phyloP scores from a whole-genome alignment of 2,329 filamentous ascomycete genomes.

The Sodiomyces alkalinus region DNA sequence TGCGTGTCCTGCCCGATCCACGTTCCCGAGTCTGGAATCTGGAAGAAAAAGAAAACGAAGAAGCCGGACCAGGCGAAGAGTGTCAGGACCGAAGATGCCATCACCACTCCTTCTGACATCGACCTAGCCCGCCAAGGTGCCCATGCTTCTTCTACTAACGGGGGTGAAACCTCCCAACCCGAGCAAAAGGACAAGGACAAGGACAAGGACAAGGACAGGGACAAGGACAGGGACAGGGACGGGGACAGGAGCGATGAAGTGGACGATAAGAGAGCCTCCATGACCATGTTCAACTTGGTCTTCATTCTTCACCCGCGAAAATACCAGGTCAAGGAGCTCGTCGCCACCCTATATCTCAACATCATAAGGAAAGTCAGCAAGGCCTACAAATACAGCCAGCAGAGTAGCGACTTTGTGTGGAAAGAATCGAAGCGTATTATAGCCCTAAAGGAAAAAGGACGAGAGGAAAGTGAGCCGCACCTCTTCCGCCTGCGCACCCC shows the following conservation, averaged over 20 bases:
- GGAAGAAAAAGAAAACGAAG: conserved; percentile 49
- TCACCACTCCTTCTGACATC: conserved; percentile 10
- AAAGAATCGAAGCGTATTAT: conserved; percentile 77
- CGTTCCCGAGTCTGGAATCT: conserved; percentile 61
- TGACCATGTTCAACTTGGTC: conserved; percentile 97
- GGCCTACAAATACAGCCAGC: conserved; percentile 83
- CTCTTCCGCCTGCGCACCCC: no score
- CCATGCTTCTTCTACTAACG: conserved; percentile 12
- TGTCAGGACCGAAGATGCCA: conserved; percentile 13
- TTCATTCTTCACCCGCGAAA: conserved; percentile 76
- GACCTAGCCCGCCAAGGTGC: conserved; percentile 11
- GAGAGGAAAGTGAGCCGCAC: conserved; percentile 42
- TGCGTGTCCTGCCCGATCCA: conserved; percentile 77
- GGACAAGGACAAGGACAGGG: conserved; percentile 22
- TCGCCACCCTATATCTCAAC: conserved; percentile 68
- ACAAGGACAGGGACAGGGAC: conserved; percentile 27
- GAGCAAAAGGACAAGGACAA: conserved; percentile 15
- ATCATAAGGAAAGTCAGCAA: conserved; percentile 88
- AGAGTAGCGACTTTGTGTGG: conserved; percentile 80
- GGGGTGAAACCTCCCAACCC: conserved; percentile 11
- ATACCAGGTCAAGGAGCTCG: conserved; percentile 59
- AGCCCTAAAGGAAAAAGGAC: conserved; percentile 64
- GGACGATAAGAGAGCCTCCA: conserved; percentile 50
- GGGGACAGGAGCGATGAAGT: conserved; percentile 28
- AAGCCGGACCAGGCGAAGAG: conserved; percentile 12